These are phyloP conservation scores for Escallonia herrerae DNA, from an alignment of 129 eudicot genomes.

Conservation along the genomic window DNA sequence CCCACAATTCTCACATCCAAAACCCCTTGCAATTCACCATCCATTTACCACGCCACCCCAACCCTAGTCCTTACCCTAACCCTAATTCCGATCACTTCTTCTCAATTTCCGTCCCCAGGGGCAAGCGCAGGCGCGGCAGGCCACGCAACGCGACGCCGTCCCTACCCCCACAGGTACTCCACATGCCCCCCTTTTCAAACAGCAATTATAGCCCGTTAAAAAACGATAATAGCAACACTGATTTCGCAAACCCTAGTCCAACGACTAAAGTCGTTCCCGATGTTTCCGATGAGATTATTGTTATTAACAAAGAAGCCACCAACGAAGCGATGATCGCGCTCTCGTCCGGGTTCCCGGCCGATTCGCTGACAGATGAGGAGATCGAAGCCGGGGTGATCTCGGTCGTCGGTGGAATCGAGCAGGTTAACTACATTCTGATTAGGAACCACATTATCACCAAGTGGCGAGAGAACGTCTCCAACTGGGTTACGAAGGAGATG, in stretches of 20 bases:
- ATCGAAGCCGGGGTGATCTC: constrained; percentile 80
- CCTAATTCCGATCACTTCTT: constrained; percentile 34
- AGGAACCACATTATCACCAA: constrained; percentile 81
- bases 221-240: constrained; percentile 1
- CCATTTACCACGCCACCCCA: constrained; percentile 29
- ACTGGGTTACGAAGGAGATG: constrained; percentile 77
- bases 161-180: constrained; percentile 47
- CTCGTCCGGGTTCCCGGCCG: constrained; percentile 91
- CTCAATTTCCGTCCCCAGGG: constrained; percentile 47
- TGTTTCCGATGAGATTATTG: constrained; percentile 81
- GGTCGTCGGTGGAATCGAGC: constrained; percentile 87
- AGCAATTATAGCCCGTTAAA: constrained; percentile 3
- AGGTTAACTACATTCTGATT: constrained; percentile 83
- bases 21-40: constrained; percentile 51
- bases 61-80: constrained; percentile 33
- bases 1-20: constrained; percentile 12
- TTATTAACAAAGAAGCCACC: constrained; percentile 88
- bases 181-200: constrained; percentile 21
- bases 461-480: constrained; percentile 88
- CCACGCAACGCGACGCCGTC: constrained; percentile 39
- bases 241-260: constrained; percentile 13
- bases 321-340: constrained; percentile 81
- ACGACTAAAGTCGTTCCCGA: constrained; percentile 20
- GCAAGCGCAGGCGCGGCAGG: constrained; percentile 73
- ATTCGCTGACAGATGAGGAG: constrained; percentile 73